Evolutionary conservation across 2,329 filamentous ascomycete genomes (phyloP), one percentile per base, ranked within the genome.

Genomic region (Pseudofabraea citricarpa): DNA sequence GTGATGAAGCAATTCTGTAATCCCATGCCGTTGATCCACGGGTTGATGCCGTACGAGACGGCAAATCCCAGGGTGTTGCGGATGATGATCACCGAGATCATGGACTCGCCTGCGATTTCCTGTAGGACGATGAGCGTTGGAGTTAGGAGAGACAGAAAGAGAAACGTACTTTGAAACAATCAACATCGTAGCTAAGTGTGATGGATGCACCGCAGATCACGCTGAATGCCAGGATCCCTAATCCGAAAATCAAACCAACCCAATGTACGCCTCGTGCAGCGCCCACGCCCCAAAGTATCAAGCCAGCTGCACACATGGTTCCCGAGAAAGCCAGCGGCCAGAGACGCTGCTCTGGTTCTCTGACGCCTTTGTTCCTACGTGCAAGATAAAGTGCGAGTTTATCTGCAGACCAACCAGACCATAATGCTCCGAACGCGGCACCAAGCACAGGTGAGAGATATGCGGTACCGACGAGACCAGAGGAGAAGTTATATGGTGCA

Each of bases 241-340:
- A 15, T 1, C 66, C 68, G 23, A 72, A 64, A 2, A 73, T 56
- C n/a, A 68, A 55, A 2, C 68, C 72, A 31, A 72, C 13, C 41
- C 33, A 43, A 16, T 72, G 69, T 7, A 72, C 51, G 2, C 58
- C 42, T 16, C 68, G 60, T 40, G 67, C 67, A 3, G 71, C 68
- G 9, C 71, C 71, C 0, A 73, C 64, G 24, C 72, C 72, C 69
- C 69, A 73, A 1, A 72, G 52, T 33, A 72, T 62, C 6, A 71
- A 56, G 0, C 64, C 66, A 12, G 57, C 61, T 0, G 69, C 66
- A 2, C 70, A 57, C 21, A 71, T 50, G 3, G 73, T 37, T 12
- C 65, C 44, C 12, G 60, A 63, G 1, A 61, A 44, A 12, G 40
- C 39, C 16, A 55, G 47, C 8, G 44, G 18, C 60, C 26, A 23